Evolutionary conservation across 495 filamentous ascomycete species (phyloP).

Genomic region (Cenococcum geophilum): DNA sequence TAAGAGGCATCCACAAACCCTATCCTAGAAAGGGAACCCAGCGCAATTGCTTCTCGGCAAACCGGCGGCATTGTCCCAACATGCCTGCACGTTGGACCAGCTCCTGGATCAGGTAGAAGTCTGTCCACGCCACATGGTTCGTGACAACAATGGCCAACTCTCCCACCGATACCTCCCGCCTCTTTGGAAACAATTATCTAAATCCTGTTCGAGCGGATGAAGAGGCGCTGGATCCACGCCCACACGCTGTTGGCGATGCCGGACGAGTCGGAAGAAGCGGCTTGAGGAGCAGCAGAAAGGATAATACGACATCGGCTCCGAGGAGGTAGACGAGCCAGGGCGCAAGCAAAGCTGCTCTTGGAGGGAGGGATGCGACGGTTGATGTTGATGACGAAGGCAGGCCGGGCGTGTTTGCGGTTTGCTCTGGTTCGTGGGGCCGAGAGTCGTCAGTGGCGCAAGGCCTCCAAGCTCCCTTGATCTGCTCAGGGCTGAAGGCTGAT

Average conservation of each 20-base stretch:
- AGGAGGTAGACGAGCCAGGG: constrained; percentile 49
- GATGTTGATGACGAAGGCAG: not conserved
- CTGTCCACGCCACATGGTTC: constrained; percentile 54
- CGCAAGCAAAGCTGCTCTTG: constrained; percentile 38
- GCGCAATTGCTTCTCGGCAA: constrained; percentile 51
- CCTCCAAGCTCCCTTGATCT: not conserved
- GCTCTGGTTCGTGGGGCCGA: not conserved
- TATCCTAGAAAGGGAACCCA: constrained; percentile 54
- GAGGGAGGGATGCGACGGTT: not conserved
- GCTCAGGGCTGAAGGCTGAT: constrained; percentile 1
- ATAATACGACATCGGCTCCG: constrained; percentile 46
- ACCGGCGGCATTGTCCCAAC: constrained; percentile 53
- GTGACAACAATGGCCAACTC: constrained; percentile 53
- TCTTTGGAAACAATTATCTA: constrained; percentile 47
- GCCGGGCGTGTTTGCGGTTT: not conserved
- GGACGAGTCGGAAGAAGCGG: constrained; percentile 47
- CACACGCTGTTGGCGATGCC: constrained; percentile 47
- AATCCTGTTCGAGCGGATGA: constrained; percentile 46
- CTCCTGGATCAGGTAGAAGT: constrained; percentile 57
- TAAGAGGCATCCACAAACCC: constrained; percentile 53
- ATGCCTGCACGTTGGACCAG: constrained; percentile 48
- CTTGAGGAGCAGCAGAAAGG: constrained; percentile 47
- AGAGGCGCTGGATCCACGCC: constrained; percentile 50
- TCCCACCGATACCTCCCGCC: constrained; percentile 39
- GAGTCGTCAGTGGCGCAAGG: constrained; percentile 1